A percentile compares a stretch with the other conserved stretches of the same genome.
Evolutionary conservation across 1,284 basidiomycete genomes (phyloP).

Genomic region (Irpex rosettiformis): DNA sequence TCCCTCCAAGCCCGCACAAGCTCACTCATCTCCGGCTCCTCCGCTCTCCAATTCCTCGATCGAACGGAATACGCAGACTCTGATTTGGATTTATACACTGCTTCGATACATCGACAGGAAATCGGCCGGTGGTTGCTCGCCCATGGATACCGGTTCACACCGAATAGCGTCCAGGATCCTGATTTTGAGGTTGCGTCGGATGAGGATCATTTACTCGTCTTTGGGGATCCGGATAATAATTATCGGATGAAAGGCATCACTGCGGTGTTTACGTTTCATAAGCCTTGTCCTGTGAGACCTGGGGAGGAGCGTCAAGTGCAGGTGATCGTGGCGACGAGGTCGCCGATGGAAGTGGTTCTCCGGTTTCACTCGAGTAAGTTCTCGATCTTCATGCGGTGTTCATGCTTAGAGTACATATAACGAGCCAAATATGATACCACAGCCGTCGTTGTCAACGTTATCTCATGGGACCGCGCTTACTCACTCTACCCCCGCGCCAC

Average conservation of each 20-base stretch:
- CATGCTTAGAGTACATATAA: background rate
- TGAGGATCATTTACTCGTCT: background rate
- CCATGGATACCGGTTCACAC: slow-evolving; percentile 20
- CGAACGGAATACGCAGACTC: slow-evolving; percentile 39
- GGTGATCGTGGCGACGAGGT: slow-evolving; percentile 9
- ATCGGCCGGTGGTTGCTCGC: slow-evolving; percentile 20
- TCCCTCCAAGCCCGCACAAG: slow-evolving; percentile 40
- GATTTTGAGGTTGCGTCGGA: slow-evolving; percentile 18
- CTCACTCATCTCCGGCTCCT: slow-evolving; percentile 47
- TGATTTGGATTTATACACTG: slow-evolving; percentile 40
- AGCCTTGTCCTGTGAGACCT: background rate
- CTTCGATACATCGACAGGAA: slow-evolving; percentile 7
- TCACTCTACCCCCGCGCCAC: slow-evolving; percentile 29
- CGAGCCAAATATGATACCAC: slow-evolving; percentile 28
- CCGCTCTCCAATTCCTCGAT: slow-evolving; percentile 47
- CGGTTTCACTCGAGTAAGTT: slow-evolving; percentile 16
- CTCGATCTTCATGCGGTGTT: background rate
- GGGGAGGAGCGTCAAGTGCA: slow-evolving; percentile 11
- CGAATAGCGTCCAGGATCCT: slow-evolving; percentile 18
- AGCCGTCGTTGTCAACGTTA: slow-evolving; percentile 29
- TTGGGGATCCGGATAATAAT: background rate
- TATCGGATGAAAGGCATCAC: slow-evolving; percentile 2
- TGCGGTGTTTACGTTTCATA: slow-evolving; percentile 12
- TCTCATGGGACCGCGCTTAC: slow-evolving; percentile 23
- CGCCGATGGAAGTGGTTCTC: slow-evolving; percentile 14